Percentiles rank a stretch among this genome's conserved stretches.
These are phyloP conservation scores for Amylocarpus encephaloides DNA, from an alignment of 2,329 filamentous ascomycete species.

Conservation along the genomic window DNA sequence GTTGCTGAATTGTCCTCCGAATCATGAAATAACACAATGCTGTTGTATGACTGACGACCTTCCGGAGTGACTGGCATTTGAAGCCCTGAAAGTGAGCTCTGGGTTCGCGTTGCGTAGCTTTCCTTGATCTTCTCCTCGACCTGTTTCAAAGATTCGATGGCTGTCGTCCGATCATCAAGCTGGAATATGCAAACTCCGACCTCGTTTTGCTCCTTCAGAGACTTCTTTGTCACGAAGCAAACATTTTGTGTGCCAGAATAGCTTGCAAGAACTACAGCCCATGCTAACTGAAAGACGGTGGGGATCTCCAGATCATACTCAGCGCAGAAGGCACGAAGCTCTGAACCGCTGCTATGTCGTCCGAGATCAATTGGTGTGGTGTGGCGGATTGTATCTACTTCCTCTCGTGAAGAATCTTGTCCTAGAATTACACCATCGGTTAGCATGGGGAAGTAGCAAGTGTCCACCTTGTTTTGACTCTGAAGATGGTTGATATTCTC, in stretches of 20 bases:
- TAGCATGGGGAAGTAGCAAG: constrained; percentile 1
- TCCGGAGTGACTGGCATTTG: not conserved
- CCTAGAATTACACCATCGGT: not conserved
- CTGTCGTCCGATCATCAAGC: not conserved
- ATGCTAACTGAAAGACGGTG: not conserved
- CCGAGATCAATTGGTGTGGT: not conserved
- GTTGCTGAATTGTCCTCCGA: not conserved
- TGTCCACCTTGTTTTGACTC: not conserved
- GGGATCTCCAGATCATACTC: not conserved
- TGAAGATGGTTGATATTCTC: not conserved
- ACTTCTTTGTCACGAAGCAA: constrained; percentile 21
- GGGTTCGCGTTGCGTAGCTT: not conserved
- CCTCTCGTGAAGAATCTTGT: not conserved
- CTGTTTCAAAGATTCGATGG: not conserved
- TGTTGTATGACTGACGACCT: not conserved
- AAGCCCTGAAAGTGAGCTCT: not conserved
- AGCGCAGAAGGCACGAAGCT: not conserved
- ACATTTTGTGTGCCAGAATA: not conserved
- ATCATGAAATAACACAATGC: not conserved
- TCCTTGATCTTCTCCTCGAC: not conserved
- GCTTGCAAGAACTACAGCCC: not conserved
- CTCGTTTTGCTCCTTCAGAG: constrained; percentile 20
- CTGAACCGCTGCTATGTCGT: not conserved
- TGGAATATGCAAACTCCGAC: not conserved
- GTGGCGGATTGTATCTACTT: not conserved